A percentile compares a stretch with the other conserved stretches of the same genome.
Evolutionary conservation across 2,329 filamentous ascomycete species (phyloP).

Genomic region (Fusarium sp.): DNA sequence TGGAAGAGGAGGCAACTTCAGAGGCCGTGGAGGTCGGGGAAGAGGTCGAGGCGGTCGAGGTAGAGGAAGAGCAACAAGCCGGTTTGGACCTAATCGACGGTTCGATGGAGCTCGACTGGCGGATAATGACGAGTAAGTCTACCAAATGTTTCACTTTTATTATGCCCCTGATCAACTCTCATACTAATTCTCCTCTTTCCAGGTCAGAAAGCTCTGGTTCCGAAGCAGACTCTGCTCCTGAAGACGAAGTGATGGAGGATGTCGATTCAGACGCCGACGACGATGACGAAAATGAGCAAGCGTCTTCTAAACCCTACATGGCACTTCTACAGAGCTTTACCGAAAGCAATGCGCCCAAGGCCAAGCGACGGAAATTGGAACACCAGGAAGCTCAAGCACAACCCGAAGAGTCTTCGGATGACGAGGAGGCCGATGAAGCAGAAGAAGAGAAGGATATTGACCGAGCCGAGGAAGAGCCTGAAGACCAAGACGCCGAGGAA

Average conservation of each 20-base stretch:
- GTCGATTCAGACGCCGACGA: constrained; percentile 54
- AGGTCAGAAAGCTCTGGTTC: constrained; percentile 41
- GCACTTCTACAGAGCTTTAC: constrained; percentile 65
- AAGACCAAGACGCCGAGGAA: constrained; percentile 43
- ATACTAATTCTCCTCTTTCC: not conserved
- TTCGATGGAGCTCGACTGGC: constrained; percentile 50
- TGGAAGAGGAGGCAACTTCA: constrained; percentile 47
- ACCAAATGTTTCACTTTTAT: rapidly evolving
- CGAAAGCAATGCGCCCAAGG: constrained; percentile 54
- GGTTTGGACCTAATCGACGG: constrained; percentile 50
- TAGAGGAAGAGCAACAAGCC: constrained; percentile 48
- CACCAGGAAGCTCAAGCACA: constrained; percentile 44
- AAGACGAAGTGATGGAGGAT: constrained; percentile 51
- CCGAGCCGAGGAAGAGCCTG: constrained; percentile 40
- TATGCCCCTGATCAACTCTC: no score
- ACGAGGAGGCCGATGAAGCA: constrained; percentile 51
- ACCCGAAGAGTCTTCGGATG: constrained; percentile 30
- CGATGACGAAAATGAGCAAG: constrained; percentile 56
- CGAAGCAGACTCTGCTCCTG: constrained; percentile 43
- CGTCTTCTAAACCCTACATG: constrained; percentile 60
- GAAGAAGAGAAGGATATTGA: constrained; percentile 57
- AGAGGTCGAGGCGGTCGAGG: constrained; percentile 45
- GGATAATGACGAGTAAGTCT: constrained; percentile 50
- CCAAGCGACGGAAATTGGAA: constrained; percentile 66
- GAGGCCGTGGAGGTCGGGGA: constrained; percentile 45